A percentile compares a stretch with the other conserved stretches of the same genome.
phyloP scores from a whole-genome alignment of 768 basidiomycete species.

The Sporobolomyces phaffii region DNA sequence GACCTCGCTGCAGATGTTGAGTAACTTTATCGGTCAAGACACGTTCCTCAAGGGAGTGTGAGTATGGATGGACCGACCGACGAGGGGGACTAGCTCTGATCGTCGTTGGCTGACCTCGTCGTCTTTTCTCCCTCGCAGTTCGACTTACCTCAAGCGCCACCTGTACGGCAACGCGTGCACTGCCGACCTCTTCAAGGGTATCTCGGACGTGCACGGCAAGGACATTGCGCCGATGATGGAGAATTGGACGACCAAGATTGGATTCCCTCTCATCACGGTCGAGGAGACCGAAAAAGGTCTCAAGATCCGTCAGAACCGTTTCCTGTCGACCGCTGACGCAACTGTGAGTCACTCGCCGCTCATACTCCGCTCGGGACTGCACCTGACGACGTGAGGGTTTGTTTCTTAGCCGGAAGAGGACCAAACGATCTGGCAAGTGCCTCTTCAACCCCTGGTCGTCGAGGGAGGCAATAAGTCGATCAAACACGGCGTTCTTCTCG shows the following conservation, averaged over 20 bases:
- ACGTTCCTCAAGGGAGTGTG: conserved; percentile 53
- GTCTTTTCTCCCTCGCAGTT: conserved; percentile 60
- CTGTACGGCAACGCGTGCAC: conserved; percentile 79
- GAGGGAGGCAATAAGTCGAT: conserved; percentile 56
- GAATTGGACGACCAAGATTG: conserved; percentile 80
- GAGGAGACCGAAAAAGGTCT: conserved; percentile 68
- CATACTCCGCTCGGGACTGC: not conserved
- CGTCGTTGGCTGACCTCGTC: not conserved
- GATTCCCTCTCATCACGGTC: conserved; percentile 85
- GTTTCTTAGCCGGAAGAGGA: conserved; percentile 64
- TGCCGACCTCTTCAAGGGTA: conserved; percentile 79
- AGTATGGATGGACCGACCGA: too few relatives aligned
- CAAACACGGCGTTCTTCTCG: conserved; percentile 61
- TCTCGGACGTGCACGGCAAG: conserved; percentile 64
- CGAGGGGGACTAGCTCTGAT: too few relatives aligned
- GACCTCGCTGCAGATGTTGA: conserved; percentile 76
- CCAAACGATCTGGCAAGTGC: conserved; percentile 83
- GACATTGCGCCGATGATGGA: conserved; percentile 78
- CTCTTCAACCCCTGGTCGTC: conserved; percentile 66
- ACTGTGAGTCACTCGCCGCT: conserved; percentile 1
- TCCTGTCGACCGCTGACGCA: conserved; percentile 60
- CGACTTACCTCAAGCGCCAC: conserved; percentile 82
- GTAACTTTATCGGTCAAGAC: conserved; percentile 79
- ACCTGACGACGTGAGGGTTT: not conserved
- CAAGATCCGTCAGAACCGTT: conserved; percentile 78